Evolutionary conservation across 2,329 filamentous ascomycete genomes (phyloP), one percentile per base, ranked within the genome.

Genomic region (Paecilomyces fulvus): DNA sequence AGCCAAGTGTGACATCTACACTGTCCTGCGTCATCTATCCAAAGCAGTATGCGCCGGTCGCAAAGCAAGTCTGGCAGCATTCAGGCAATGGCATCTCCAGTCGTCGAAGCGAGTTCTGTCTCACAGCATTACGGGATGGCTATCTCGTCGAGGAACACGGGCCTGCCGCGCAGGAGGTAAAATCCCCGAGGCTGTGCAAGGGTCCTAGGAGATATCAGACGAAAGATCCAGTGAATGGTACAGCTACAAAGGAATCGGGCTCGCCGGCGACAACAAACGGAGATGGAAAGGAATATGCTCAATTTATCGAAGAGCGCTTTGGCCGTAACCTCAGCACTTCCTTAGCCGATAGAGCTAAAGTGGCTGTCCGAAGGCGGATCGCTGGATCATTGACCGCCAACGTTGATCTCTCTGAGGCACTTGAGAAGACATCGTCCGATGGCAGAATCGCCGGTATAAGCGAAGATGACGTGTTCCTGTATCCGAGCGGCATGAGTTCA

Each of bases 51-150:
- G 92, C 87, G 64, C 75, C 83, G 3, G 73, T 88, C 58, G 89
- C 90, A n/a, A 97, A 96, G 72, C 83, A 91, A 65, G 96, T 95
- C 67, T 99, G 94, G 94, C 94, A 97, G 71, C 94, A 99, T 71
- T 88, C 89, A 0, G 94, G 94, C 20, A 92, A 96, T 59, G 94
- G 94, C 14, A 80, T 96, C 12, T 96, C 92, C 0, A 96, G 92
- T 70, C 86, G 94, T 52, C 84, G 91, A 46, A 92, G 90, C 31
- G 92, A 96, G 69, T 96, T 95, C 71, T 96, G 89, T 68, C 84
- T 91, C 58, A 79, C 81, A 48, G 80, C 92, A 1, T 83, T 95
- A 60, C 81, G 81, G 37, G 86, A 92, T 59, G 85, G 85, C 0
- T 77, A 88, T 48, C 76, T 89, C 52, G 77, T 83, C 2, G 79